These are phyloP conservation scores for Didymella glomerata DNA, from an alignment of 2,329 filamentous ascomycete genomes.

Conservation along the genomic window DNA sequence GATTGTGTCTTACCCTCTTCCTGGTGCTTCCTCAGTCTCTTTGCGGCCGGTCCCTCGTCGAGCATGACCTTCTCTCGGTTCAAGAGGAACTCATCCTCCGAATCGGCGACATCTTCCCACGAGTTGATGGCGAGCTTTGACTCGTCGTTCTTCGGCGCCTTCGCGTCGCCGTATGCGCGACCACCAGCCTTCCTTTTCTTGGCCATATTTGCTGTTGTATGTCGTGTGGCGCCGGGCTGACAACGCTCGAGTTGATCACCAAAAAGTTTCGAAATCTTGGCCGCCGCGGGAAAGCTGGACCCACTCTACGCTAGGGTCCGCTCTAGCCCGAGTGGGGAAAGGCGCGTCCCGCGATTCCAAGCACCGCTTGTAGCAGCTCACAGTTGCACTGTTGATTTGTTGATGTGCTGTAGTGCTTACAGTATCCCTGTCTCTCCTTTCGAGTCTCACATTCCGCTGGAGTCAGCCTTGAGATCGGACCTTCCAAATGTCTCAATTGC, in stretches of 20 bases:
- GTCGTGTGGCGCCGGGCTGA: constrained; percentile 16
- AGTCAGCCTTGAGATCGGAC: constrained; percentile 33
- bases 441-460: neutral
- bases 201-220: constrained; percentile 52
- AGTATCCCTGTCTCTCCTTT: neutral
- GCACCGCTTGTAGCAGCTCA: constrained; percentile 6
- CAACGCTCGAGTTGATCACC: constrained; percentile 3
- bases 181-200: constrained; percentile 74
- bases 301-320: constrained; percentile 15
- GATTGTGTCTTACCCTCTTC: constrained; percentile 66
- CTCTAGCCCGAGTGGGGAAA: constrained; percentile 4
- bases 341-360: constrained; percentile 8
- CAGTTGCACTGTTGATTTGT: neutral
- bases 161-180: constrained; percentile 50
- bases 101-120: constrained; percentile 88
- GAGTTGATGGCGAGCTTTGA: constrained; percentile 67
- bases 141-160: constrained; percentile 45
- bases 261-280: constrained; percentile 41
- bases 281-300: constrained; percentile 31
- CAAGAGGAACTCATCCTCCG: constrained; percentile 91
- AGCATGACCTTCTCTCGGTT: constrained; percentile 86
- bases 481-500: constrained; percentile 46
- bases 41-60: constrained; percentile 80
- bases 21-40: constrained; percentile 74
- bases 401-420: constrained; percentile 18